Conservation (phyloP, 768 basidiomycete genomes). For the Boletus subparvulus region DNA sequence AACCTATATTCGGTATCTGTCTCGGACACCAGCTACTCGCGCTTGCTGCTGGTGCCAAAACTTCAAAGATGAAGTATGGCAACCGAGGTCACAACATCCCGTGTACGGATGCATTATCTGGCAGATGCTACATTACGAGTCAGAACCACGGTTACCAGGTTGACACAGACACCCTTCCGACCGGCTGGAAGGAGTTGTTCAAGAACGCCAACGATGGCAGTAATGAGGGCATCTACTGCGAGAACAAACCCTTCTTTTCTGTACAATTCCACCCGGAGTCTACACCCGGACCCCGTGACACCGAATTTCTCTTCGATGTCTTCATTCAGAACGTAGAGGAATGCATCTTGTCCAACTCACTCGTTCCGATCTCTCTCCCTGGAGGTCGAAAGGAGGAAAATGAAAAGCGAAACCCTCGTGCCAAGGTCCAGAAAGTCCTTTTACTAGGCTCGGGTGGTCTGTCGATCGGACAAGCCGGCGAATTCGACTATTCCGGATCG, state of each 20-base stretch:
- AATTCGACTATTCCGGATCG: constrained; percentile 99
- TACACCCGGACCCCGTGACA: constrained; percentile 94
- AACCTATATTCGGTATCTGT: constrained; percentile 97
- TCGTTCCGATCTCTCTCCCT: constrained; percentile 64
- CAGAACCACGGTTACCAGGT: constrained; percentile 99
- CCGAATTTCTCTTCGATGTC: constrained; percentile 97
- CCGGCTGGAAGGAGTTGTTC: constrained; percentile 93
- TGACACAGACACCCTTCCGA: constrained; percentile 71
- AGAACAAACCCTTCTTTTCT: constrained; percentile 93
- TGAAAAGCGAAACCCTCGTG: constrained; percentile 65
- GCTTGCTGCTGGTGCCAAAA: constrained; percentile 88
- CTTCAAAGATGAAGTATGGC: constrained; percentile 99
- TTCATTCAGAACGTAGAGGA: constrained; percentile 88
- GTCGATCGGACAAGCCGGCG: constrained; percentile 98
- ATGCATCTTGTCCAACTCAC: constrained; percentile 56
- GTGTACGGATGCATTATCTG: constrained; percentile 90
- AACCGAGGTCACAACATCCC: constrained; percentile 99
- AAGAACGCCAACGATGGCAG: constrained; percentile 95
- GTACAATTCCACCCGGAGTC: constrained; percentile 99
- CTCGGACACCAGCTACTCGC: constrained; percentile 97
- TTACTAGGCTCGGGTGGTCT: constrained; percentile 97
- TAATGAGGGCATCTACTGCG: constrained; percentile 96
- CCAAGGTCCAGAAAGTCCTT: constrained; percentile 87
- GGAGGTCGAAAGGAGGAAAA: constrained; percentile 85
- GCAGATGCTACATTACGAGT: constrained; percentile 97